These are phyloP conservation scores for Dysphania ambrosioides DNA, from an alignment of 148 eudicot genomes.

Conservation along the genomic window DNA sequence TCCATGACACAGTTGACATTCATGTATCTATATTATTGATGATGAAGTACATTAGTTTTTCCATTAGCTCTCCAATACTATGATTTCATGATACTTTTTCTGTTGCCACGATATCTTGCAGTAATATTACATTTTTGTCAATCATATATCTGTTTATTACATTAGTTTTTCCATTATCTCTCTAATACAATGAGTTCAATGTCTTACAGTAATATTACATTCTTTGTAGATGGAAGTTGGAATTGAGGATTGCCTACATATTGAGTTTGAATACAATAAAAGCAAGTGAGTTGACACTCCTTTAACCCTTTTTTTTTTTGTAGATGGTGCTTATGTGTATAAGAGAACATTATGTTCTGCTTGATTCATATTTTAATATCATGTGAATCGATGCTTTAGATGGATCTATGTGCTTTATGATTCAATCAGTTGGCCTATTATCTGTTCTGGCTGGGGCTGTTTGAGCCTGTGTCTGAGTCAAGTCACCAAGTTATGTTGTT, in stretches of 20 bases:
- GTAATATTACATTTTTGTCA: too few relatives aligned
- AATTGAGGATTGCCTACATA: slow-evolving; percentile 95
- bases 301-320: not conserved
- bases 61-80: too few relatives aligned
- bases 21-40: too few relatives aligned
- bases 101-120: too few relatives aligned
- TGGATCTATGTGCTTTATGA: not conserved
- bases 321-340: not conserved
- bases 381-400: not conserved
- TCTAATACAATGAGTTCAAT: not conserved
- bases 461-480: not conserved
- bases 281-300: slow-evolving; percentile 70
- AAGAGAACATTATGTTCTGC: not conserved
- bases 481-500: too few relatives aligned
- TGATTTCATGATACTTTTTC: too few relatives aligned
- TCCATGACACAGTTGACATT: too few relatives aligned
- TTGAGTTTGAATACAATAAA: slow-evolving; percentile 96
- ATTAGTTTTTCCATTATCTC: not conserved
- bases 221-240: slow-evolving; percentile 95
- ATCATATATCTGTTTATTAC: too few relatives aligned
- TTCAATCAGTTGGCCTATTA: not conserved
- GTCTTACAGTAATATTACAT: slow-evolving; percentile 11
- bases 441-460: not conserved
- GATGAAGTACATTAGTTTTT: too few relatives aligned
- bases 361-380: not conserved